Percentiles rank a stretch among this genome's conserved stretches.
Conservation (phyloP, 2,329 filamentous ascomycete species). For the Hymenoscyphus salicellus region DNA sequence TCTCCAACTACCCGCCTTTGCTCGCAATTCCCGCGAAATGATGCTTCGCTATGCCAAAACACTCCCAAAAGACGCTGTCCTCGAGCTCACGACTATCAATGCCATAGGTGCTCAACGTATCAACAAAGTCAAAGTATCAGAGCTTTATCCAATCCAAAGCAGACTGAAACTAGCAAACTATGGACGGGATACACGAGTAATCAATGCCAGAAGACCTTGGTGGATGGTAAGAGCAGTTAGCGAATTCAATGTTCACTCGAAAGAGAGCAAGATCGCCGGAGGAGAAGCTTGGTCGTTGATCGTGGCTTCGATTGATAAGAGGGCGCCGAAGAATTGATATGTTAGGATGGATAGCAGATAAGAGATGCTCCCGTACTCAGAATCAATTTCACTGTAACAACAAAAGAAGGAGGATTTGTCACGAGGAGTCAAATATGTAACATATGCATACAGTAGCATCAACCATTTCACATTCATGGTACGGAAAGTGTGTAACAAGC, state of each 20-base stretch:
- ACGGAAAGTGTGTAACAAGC: neutral
- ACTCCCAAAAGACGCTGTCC: constrained; percentile 42
- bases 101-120: constrained; percentile 40
- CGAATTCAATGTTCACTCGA: constrained; percentile 33
- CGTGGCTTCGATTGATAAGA: constrained; percentile 22
- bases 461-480: neutral
- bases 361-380: no score
- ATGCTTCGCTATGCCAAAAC: constrained; percentile 51
- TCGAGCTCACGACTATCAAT: constrained; percentile 43
- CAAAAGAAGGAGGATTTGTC: neutral
- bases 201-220: constrained; percentile 29
- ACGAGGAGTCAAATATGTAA: neutral
- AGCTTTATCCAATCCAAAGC: constrained; percentile 28
- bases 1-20: constrained; percentile 63
- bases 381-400: neutral
- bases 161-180: constrained; percentile 36
- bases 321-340: neutral
- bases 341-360: no score
- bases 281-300: constrained; percentile 34
- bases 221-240: constrained; percentile 30
- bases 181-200: constrained; percentile 26
- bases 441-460: neutral
- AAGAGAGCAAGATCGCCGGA: constrained; percentile 22
- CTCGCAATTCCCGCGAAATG: constrained; percentile 56
- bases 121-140: constrained; percentile 26